Conservation (phyloP, 495 filamentous ascomycete genomes). For the Annulohypoxylon stygium region DNA sequence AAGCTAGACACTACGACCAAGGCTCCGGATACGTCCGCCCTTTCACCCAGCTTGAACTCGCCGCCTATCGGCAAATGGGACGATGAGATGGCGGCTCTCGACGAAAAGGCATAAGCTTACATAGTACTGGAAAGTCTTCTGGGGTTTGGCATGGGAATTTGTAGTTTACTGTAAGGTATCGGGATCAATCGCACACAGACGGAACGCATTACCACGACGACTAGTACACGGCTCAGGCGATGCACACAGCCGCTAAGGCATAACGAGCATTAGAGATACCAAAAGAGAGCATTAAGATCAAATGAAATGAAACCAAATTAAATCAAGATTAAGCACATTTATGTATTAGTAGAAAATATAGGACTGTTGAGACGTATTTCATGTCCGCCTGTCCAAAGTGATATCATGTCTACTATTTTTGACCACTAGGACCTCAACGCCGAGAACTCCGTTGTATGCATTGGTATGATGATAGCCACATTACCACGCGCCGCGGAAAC, state of each 20-base stretch:
- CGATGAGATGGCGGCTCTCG: constrained; percentile 61
- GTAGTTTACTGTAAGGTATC: constrained; percentile 25
- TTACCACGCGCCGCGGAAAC: constrained; percentile 62
- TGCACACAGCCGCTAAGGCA: constrained; percentile 3
- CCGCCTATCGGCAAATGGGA: constrained; percentile 60
- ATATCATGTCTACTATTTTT: constrained; percentile 36
- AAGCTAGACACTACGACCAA: constrained; percentile 48
- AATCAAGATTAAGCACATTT: constrained; percentile 20
- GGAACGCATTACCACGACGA: constrained; percentile 22
- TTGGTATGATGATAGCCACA: constrained; percentile 1
- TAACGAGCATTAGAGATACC: constrained; percentile 44
- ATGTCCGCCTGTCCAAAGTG: constrained; percentile 23
- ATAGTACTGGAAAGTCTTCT: neutral
- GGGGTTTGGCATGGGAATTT: neutral
- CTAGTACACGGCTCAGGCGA: constrained; percentile 27
- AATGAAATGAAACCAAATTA: neutral
- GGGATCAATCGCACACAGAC: constrained; percentile 24
- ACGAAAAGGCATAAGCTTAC: constrained; percentile 34
- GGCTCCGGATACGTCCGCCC: constrained; percentile 18
- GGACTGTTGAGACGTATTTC: neutral
- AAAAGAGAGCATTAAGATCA: neutral
- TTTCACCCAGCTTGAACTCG: constrained; percentile 36
- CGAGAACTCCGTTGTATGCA: constrained; percentile 47
- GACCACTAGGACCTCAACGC: constrained; percentile 38
- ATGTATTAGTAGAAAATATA: constrained; percentile 20